phyloP scores from a whole-genome alignment of 2,329 filamentous ascomycete species.

The Diaporthe capsici region DNA sequence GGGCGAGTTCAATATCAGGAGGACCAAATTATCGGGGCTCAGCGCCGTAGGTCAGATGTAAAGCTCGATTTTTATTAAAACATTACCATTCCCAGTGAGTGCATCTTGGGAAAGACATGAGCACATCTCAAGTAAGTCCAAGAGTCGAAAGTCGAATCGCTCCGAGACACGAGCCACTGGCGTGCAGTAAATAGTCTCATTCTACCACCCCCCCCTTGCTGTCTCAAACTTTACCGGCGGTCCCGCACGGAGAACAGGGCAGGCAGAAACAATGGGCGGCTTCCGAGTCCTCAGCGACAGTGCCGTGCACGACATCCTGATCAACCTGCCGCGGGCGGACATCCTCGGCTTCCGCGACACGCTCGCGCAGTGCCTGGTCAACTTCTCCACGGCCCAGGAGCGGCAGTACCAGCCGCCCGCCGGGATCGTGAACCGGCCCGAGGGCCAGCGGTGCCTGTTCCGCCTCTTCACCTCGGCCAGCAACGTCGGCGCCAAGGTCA shows the following conservation, averaged over 20 bases:
- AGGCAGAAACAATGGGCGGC: not conserved
- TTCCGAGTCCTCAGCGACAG: constrained; percentile 22
- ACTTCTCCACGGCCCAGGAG: constrained; percentile 4
- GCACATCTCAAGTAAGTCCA: not conserved
- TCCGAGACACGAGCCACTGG: not conserved
- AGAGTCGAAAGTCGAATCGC: not conserved
- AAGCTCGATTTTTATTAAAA: not conserved
- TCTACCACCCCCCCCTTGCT: too few species aligned
- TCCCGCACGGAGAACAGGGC: too few species aligned
- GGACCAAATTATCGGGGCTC: not conserved
- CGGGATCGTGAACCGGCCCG: constrained; percentile 15
- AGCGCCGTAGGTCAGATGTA: not conserved
- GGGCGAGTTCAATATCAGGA: not conserved
- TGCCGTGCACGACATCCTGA: constrained; percentile 9
- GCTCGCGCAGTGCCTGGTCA: constrained; percentile 11
- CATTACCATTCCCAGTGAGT: not conserved
- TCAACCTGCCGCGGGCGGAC: not conserved
- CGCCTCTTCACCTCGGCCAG: constrained; percentile 9
- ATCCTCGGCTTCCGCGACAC: constrained; percentile 7
- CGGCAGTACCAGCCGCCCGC: not conserved
- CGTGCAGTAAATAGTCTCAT: not conserved
- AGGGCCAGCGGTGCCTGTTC: constrained; percentile 15
- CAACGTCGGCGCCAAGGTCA: constrained; percentile 10
- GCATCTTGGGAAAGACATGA: not conserved
- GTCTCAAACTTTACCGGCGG: not conserved